Percentiles rank a stretch among this genome's conserved stretches.
These are phyloP conservation scores for Pouteria glomerata DNA, from an alignment of 148 eudicot genomes.

Conservation along the genomic window DNA sequence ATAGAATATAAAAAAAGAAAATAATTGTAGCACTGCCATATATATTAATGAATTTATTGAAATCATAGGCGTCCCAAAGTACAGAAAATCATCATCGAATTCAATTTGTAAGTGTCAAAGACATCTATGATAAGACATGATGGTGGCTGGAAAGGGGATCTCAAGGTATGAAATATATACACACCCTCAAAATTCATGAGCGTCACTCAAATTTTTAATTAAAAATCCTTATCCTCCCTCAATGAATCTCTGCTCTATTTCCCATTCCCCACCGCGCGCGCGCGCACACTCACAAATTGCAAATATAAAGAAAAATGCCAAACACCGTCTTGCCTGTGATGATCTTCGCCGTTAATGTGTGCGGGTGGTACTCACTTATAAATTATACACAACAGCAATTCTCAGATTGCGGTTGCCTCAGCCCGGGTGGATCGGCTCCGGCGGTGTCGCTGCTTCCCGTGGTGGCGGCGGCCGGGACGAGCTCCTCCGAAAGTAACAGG, in stretches of 20 bases:
- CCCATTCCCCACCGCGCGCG: neutral
- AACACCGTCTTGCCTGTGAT: too few species aligned
- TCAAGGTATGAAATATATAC: constrained; percentile 13
- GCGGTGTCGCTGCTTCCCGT: constrained; percentile 45
- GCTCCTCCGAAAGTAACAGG: constrained; percentile 68
- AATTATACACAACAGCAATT: neutral
- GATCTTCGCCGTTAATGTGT: neutral
- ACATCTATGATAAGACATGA: too few species aligned
- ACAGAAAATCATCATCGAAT: constrained; percentile 12
- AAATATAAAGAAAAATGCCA: too few species aligned
- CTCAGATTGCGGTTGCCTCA: constrained; percentile 13
- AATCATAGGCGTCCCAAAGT: constrained; percentile 6
- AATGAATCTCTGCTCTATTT: constrained; percentile 3
- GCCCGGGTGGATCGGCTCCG: constrained; percentile 16
- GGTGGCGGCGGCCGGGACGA: constrained; percentile 40
- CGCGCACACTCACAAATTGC: too few species aligned
- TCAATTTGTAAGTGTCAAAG: constrained; percentile 6
- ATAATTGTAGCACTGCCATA: too few species aligned
- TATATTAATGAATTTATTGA: neutral
- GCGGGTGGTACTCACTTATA: neutral
- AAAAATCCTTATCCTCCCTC: neutral
- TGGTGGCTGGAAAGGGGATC: too few species aligned
- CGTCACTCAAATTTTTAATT: constrained; percentile 1
- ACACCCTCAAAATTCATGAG: constrained; percentile 2
- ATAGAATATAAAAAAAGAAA: too few species aligned